Evolutionary conservation across 495 filamentous ascomycete genomes (phyloP).

Genomic region (Massariosphaeria phaeospora): DNA sequence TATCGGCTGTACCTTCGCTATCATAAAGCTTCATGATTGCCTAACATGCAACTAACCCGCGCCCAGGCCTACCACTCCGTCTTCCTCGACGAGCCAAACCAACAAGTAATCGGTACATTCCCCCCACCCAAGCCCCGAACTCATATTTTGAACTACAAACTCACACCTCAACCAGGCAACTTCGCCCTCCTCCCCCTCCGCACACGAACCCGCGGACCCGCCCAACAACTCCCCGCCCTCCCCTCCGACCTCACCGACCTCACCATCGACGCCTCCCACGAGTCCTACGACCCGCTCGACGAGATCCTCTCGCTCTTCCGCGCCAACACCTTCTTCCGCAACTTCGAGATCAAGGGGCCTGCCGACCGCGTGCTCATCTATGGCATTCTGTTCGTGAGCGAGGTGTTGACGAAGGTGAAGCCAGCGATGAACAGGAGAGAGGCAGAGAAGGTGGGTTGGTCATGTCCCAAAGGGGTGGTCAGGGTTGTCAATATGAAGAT

Average conservation of each 20-base stretch:
- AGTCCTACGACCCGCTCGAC: slow-evolving; percentile 91
- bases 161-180: slow-evolving; percentile 57
- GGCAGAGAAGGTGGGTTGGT: slow-evolving; percentile 40
- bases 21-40: background rate
- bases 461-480: no score
- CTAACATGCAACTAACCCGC: slow-evolving; percentile 5
- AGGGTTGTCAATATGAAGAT: background rate
- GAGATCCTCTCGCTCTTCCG: slow-evolving; percentile 90
- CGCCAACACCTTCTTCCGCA: slow-evolving; percentile 97
- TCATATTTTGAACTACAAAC: background rate
- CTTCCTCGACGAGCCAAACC: slow-evolving; percentile 76
- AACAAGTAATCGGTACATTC: slow-evolving; percentile 56
- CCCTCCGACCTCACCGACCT: slow-evolving; percentile 61
- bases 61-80: slow-evolving; percentile 84
- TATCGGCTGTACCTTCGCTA: no score
- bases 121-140: slow-evolving; percentile 22
- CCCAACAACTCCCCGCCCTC: slow-evolving; percentile 74
- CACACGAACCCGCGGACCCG: slow-evolving; percentile 86
- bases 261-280: slow-evolving; percentile 73
- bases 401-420: slow-evolving; percentile 80
- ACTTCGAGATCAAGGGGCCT: slow-evolving; percentile 97
- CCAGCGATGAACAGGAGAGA: slow-evolving; percentile 55
- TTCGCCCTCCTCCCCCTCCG: slow-evolving; percentile 91
- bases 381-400: slow-evolving; percentile 87
- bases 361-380: slow-evolving; percentile 94